Conservation (phyloP, 2,329 filamentous ascomycete species). For the Diaporthe destruens region DNA sequence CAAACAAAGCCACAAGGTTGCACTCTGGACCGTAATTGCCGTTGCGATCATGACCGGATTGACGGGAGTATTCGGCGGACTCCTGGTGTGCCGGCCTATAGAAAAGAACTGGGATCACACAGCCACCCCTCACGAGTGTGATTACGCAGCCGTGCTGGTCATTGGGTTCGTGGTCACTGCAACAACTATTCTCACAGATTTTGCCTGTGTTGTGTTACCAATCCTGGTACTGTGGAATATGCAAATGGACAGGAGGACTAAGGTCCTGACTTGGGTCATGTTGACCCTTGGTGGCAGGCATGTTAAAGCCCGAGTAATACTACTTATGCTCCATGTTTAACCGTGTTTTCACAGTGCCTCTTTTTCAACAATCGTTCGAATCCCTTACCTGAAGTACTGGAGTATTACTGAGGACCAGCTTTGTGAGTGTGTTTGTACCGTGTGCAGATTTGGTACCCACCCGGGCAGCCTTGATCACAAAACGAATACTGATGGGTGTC, state of each 20-base stretch:
- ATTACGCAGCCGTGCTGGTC: not conserved
- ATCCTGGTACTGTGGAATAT: constrained; percentile 19
- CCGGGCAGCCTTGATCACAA: no score
- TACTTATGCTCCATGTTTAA: accelerated
- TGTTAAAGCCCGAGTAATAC: accelerated
- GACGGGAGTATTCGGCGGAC: not conserved
- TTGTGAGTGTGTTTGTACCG: not conserved
- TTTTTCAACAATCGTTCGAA: constrained; percentile 1
- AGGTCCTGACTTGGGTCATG: constrained; percentile 20
- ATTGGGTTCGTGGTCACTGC: constrained; percentile 15
- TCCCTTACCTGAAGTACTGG: not conserved
- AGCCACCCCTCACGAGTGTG: not conserved
- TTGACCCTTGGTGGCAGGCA: constrained; percentile 9
- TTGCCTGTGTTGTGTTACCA: constrained; percentile 1
- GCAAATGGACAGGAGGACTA: constrained; percentile 24
- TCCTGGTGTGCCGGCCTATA: constrained; percentile 6
- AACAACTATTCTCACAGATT: constrained; percentile 10
- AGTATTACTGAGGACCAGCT: not conserved
- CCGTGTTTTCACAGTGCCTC: not conserved
- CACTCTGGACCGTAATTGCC: not conserved
- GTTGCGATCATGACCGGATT: not conserved
- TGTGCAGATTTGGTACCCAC: no score
- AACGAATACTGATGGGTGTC: not conserved
- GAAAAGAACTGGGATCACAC: constrained; percentile 22
- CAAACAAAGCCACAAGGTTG: not conserved